Evolutionary conservation across 1,139 yeast species (phyloP).

Genomic region (Suhomyces taliae): DNA sequence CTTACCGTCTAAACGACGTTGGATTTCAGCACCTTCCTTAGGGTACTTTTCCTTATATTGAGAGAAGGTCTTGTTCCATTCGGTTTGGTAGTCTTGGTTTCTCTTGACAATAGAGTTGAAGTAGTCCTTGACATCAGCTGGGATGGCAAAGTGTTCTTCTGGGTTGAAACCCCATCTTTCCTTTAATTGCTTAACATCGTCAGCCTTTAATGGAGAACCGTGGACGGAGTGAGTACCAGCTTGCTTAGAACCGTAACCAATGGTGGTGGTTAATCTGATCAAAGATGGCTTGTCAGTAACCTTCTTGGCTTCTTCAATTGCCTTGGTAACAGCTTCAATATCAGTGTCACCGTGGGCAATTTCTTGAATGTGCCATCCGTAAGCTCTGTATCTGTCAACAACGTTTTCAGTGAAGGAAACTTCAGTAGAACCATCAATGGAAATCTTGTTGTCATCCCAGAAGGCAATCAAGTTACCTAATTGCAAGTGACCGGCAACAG

Average conservation of each 20-base stretch:
- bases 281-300: constrained; percentile 81
- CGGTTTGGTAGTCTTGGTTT: constrained; percentile 61
- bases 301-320: constrained; percentile 70
- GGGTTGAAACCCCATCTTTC: constrained; percentile 87
- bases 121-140: constrained; percentile 77
- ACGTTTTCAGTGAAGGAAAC: constrained; percentile 97
- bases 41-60: constrained; percentile 73
- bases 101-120: constrained; percentile 58
- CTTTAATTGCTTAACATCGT: constrained; percentile 89
- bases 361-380: constrained; percentile 89
- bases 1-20: constrained; percentile 78
- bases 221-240: constrained; percentile 93
- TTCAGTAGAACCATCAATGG: constrained; percentile 92
- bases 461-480: constrained; percentile 92
- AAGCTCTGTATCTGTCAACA: constrained; percentile 77
- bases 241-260: constrained; percentile 88
- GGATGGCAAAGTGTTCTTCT: constrained; percentile 72
- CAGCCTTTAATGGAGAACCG: constrained; percentile 95
- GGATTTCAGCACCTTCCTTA: constrained; percentile 73
- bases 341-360: constrained; percentile 85
- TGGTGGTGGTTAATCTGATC: constrained; percentile 85
- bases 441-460: constrained; percentile 96
- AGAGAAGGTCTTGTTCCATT: constrained; percentile 70
- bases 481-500: constrained; percentile 95
- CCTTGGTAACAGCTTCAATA: constrained; percentile 67